Evolutionary conservation across 139 green algal genomes (phyloP).

Genomic region (Medakamo hakoo): DNA sequence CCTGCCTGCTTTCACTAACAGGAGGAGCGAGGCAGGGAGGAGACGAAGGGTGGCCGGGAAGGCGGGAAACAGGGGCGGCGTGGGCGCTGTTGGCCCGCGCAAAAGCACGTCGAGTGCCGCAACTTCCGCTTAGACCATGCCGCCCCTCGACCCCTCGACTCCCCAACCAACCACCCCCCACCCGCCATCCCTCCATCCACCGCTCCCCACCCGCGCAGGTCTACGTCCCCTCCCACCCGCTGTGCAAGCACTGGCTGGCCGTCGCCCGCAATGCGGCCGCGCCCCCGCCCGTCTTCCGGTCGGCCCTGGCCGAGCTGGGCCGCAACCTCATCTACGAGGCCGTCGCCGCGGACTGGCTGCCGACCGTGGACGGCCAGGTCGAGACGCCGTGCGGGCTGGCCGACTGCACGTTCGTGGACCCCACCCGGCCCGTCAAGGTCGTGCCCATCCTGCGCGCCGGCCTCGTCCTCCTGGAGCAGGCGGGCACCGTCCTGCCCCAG

Average conservation of each 20-base stretch:
- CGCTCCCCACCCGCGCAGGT: conserved; percentile 42
- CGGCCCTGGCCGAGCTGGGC: conserved; percentile 73
- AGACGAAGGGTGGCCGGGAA: too few relatives aligned
- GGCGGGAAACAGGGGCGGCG: too few relatives aligned
- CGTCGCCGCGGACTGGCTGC: conserved; percentile 68
- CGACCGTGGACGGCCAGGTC: conserved; percentile 53
- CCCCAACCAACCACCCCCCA: too few relatives aligned
- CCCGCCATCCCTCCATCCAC: too few relatives aligned
- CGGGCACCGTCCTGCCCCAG: conserved; percentile 52
- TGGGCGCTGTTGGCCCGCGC: too few relatives aligned
- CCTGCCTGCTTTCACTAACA: not conserved
- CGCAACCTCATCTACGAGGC: conserved; percentile 81
- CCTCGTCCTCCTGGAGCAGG: conserved; percentile 9
- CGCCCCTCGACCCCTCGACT: too few relatives aligned
- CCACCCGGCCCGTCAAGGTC: conserved; percentile 62
- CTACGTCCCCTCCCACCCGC: conserved; percentile 83
- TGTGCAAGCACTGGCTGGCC: conserved; percentile 93
- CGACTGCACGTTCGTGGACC: conserved; percentile 68
- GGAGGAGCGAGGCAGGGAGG: too few relatives aligned
- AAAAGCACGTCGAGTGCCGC: too few relatives aligned
- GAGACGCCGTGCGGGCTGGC: conserved; percentile 63
- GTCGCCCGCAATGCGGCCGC: conserved; percentile 70
- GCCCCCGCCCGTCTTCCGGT: conserved; percentile 67
- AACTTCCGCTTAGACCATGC: too few relatives aligned
- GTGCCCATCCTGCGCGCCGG: not conserved